These are phyloP conservation scores for Novymonas esmeraldas DNA, from an alignment of 208 protist genomes.

Conservation along the genomic window DNA sequence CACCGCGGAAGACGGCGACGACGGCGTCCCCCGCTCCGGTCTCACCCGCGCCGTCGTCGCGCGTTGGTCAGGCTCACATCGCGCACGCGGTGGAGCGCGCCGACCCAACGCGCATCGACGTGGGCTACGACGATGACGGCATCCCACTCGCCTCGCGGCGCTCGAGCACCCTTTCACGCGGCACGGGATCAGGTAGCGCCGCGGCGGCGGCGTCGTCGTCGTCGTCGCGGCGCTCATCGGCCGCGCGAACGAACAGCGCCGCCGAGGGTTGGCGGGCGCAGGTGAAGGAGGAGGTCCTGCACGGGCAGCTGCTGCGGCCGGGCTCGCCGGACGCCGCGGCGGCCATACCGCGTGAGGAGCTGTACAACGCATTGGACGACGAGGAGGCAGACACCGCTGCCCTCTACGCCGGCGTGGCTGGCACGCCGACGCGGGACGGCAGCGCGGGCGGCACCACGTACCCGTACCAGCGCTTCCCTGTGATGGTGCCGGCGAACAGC, in stretches of 20 bases:
- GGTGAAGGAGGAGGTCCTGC: constrained; percentile 22
- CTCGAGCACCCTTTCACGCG: neutral
- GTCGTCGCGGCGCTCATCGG: constrained; percentile 1
- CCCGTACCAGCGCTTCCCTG: neutral
- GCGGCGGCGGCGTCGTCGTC: neutral
- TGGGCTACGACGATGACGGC: constrained; percentile 24
- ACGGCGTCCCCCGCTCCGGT: constrained; percentile 1
- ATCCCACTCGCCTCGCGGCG: constrained; percentile 8
- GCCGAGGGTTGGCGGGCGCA: constrained; percentile 13
- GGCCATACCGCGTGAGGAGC: constrained; percentile 1
- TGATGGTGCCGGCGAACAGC: neutral
- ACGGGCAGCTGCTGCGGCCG: neutral
- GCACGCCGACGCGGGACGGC: neutral
- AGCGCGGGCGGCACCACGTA: neutral
- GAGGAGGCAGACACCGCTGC: constrained; percentile 3
- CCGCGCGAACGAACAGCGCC: neutral
- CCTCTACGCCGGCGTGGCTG: neutral
- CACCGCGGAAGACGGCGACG: neutral
- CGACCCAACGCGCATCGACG: constrained; percentile 22
- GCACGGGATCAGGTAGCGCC: constrained; percentile 1
- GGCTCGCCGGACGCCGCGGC: neutral
- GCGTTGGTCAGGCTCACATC: constrained; percentile 7
- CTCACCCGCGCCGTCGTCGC: neutral
- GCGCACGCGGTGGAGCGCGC: constrained; percentile 9
- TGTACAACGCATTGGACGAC: neutral